Evolutionary conservation across 768 basidiomycete species (phyloP).

Genomic region (Lentinula sp.): DNA sequence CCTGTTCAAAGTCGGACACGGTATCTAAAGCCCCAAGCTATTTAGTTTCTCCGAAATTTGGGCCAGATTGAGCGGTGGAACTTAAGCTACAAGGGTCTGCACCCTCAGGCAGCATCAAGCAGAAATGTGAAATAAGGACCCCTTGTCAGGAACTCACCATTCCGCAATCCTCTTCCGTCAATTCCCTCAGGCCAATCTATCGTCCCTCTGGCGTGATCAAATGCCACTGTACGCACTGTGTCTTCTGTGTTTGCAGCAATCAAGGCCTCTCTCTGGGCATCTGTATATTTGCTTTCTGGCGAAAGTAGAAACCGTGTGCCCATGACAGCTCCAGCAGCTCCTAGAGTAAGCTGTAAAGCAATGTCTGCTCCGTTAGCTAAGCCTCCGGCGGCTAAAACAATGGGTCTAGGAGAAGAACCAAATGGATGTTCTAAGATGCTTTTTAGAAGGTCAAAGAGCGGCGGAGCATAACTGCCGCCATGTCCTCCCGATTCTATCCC

Average conservation of each 20-base stretch:
- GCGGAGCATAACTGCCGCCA: constrained; percentile 48
- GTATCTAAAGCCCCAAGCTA: constrained; percentile 27
- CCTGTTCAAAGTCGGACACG: constrained; percentile 49
- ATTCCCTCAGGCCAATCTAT: constrained; percentile 55
- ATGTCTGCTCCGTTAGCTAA: constrained; percentile 58
- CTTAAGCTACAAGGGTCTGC: neutral
- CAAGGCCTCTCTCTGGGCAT: constrained; percentile 47
- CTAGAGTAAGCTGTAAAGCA: constrained; percentile 58
- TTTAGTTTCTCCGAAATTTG: neutral
- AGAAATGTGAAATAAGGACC: no score
- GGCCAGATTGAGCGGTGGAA: neutral
- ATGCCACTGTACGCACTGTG: constrained; percentile 57
- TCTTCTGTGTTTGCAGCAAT: constrained; percentile 34
- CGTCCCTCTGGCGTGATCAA: constrained; percentile 51
- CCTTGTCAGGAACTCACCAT: constrained; percentile 27
- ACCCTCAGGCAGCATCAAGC: neutral
- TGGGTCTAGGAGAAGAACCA: constrained; percentile 28
- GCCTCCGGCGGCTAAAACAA: constrained; percentile 72
- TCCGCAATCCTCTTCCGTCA: constrained; percentile 57
- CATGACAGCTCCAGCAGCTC: constrained; percentile 60
- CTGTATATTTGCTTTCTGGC: constrained; percentile 55
- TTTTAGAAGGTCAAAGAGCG: constrained; percentile 56
- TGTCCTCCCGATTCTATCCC: constrained; percentile 82
- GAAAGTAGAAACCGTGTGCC: constrained; percentile 76
- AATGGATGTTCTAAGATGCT: constrained; percentile 40